Percentiles rank a stretch among this genome's conserved stretches.
Conservation (phyloP, 768 basidiomycete genomes). For the Pisolithus microcarpus region DNA sequence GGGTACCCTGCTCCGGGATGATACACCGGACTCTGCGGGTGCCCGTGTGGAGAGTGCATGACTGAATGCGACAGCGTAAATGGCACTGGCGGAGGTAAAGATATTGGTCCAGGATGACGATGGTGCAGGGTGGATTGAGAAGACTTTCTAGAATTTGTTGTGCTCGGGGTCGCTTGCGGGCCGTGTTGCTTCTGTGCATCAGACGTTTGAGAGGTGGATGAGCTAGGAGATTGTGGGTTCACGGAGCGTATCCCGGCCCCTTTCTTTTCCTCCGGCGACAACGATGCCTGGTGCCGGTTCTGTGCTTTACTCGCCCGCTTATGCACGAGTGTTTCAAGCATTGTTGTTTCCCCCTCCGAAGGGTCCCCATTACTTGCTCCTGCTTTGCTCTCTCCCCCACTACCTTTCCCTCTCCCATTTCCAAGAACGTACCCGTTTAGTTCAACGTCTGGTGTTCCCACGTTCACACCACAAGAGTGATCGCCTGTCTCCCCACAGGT, state of each 20-base stretch:
- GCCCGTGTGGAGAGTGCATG: constrained; percentile 27
- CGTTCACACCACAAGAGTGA: neutral
- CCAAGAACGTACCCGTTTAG: neutral
- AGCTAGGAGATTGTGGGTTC: neutral
- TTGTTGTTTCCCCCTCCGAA: constrained; percentile 11
- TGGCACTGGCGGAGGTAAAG: constrained; percentile 53
- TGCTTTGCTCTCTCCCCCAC: constrained; percentile 7
- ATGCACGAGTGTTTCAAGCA: constrained; percentile 23
- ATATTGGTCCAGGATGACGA: constrained; percentile 65
- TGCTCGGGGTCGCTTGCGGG: neutral
- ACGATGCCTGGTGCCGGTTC: constrained; percentile 9
- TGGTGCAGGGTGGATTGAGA: constrained; percentile 25
- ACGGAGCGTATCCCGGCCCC: constrained; percentile 4
- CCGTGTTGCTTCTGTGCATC: neutral
- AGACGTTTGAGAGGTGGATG: neutral
- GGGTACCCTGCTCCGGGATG: constrained; percentile 26
- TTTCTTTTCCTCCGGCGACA: constrained; percentile 14
- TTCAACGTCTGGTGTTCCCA: neutral
- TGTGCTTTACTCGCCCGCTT: constrained; percentile 24
- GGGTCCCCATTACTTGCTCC: constrained; percentile 7
- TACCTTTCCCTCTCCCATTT: neutral
- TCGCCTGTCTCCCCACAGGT: neutral
- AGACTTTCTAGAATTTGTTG: constrained; percentile 4
- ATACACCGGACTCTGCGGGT: constrained; percentile 34
- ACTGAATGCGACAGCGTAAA: constrained; percentile 36